Percentiles rank a stretch among this genome's conserved stretches.
Evolutionary conservation across 2,329 filamentous ascomycete species (phyloP).

Genomic region (Cephalotrichum gorgonifer): DNA sequence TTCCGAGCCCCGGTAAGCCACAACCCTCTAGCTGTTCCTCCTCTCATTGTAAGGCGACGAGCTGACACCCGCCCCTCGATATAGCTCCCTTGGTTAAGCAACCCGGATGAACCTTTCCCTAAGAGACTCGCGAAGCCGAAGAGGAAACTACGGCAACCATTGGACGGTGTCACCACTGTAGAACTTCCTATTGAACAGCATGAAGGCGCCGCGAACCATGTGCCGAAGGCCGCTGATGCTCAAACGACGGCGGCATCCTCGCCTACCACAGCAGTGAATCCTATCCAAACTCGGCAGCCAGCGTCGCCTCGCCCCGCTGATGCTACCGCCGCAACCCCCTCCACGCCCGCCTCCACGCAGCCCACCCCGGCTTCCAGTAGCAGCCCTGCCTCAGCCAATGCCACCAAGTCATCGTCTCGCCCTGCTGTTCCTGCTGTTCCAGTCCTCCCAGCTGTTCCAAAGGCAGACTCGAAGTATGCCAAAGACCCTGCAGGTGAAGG

Average conservation of each 20-base stretch:
- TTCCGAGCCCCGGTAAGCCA: conserved; percentile 4
- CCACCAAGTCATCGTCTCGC: conserved; percentile 10
- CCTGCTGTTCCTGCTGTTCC: conserved; percentile 24
- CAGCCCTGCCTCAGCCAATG: conserved; percentile 12
- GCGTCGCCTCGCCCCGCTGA: background rate
- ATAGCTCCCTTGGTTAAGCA: conserved; percentile 4
- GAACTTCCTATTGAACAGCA: conserved; percentile 31
- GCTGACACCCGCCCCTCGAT: background rate
- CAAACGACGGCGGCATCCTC: conserved; percentile 3
- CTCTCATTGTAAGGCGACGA: background rate
- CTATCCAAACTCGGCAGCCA: background rate
- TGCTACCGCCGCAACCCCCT: background rate
- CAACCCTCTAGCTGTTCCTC: background rate
- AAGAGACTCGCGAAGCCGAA: conserved; percentile 23
- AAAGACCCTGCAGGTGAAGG: conserved; percentile 9
- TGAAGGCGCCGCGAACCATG: conserved; percentile 18
- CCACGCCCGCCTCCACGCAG: conserved; percentile 6
- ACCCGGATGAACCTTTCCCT: conserved; percentile 3
- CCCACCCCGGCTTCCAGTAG: conserved; percentile 9
- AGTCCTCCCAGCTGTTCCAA: conserved; percentile 36
- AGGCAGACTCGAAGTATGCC: conserved; percentile 18
- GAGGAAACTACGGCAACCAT: conserved; percentile 24
- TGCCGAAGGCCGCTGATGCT: conserved; percentile 11
- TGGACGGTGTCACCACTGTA: conserved; percentile 24
- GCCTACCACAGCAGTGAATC: background rate